A percentile compares a stretch with the other conserved stretches of the same genome.
Evolutionary conservation across 345 rosid species (phyloP).

Genomic region (Citropsis articulata): DNA sequence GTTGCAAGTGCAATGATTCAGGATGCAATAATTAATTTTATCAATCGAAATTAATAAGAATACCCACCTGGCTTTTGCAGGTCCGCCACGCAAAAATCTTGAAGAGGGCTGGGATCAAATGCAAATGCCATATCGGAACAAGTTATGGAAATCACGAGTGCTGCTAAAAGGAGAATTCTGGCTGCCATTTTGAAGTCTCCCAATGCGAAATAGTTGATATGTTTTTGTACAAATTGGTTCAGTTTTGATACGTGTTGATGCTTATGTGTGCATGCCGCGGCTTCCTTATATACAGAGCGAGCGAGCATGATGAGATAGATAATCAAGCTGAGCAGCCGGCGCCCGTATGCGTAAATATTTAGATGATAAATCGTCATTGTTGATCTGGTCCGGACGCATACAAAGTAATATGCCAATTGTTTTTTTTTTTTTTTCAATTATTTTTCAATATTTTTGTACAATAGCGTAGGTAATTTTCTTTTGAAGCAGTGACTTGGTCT

Average conservation of each 20-base stretch:
- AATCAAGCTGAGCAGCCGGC: neutral
- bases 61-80: neutral
- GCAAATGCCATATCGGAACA: neutral
- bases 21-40: no score
- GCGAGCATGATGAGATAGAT: neutral
- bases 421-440: neutral
- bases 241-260: neutral
- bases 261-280: neutral
- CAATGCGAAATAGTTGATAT: no score
- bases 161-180: neutral
- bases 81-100: conserved; percentile 19
- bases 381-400: neutral
- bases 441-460: no score
- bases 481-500: neutral
- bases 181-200: neutral
- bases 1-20: neutral
- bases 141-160: neutral
- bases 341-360: neutral
- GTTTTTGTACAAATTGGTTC: no score
- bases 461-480: neutral
- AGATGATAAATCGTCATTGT: neutral
- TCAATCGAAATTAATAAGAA: no score
- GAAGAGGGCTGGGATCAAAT: conserved; percentile 7
- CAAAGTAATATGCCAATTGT: neutral
- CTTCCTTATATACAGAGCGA: neutral